Percentiles rank a stretch among this genome's conserved stretches.
These are phyloP conservation scores for Petasospora fabianii DNA, from an alignment of 1,139 yeast species.

Conservation along the genomic window DNA sequence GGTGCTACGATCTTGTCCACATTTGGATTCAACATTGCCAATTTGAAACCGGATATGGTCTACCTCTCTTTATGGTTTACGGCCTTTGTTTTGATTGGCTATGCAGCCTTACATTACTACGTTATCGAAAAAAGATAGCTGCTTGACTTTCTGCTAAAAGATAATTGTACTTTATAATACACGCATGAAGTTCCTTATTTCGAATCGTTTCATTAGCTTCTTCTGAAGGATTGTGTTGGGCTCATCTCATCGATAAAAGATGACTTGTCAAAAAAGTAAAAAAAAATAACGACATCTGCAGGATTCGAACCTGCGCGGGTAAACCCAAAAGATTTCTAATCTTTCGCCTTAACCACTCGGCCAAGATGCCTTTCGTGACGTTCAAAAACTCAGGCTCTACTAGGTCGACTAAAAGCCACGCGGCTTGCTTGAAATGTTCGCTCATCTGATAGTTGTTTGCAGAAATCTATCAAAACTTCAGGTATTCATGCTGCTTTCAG, in stretches of 20 bases:
- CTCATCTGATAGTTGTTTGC: no score
- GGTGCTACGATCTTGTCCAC: constrained; percentile 96
- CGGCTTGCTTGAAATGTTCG: no score
- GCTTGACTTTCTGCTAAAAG: no score
- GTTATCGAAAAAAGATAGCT: constrained; percentile 69
- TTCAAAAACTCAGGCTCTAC: neutral
- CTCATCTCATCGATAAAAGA: no score
- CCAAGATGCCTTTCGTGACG: constrained; percentile 38
- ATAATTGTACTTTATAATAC: no score
- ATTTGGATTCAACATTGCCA: constrained; percentile 86
- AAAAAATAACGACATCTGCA: constrained; percentile 40
- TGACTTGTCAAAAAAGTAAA: constrained; percentile 5
- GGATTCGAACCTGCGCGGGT: constrained; percentile 48
- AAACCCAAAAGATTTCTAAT: constrained; percentile 49
- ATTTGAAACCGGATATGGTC: constrained; percentile 61
- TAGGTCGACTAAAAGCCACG: neutral
- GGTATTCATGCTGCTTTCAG: no score
- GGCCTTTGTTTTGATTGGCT: constrained; percentile 63
- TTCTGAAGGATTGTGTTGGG: no score
- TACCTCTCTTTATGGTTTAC: constrained; percentile 49
- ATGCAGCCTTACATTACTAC: constrained; percentile 63
- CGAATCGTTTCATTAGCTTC: no score
- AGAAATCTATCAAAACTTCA: no score
- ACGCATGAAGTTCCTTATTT: no score
- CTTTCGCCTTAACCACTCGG: constrained; percentile 55